A percentile compares a stretch with the other conserved stretches of the same genome.
These are phyloP conservation scores for Pythium plurisporium DNA, from an alignment of 352 stramenopile genomes.

Conservation along the genomic window DNA sequence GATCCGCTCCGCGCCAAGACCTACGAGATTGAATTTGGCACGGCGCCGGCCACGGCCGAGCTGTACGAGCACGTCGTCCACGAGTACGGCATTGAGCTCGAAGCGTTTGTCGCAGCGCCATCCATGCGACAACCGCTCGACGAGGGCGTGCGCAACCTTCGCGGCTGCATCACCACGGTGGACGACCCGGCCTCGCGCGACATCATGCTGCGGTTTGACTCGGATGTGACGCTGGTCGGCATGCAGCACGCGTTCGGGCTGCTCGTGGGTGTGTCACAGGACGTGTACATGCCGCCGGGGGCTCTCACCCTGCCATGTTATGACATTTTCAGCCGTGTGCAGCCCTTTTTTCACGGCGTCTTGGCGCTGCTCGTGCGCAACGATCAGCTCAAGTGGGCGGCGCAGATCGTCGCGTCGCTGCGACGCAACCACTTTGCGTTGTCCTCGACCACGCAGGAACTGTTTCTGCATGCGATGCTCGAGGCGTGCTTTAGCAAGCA, in stretches of 20 bases:
- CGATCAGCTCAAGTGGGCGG: conserved; percentile 52
- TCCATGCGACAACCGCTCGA: conserved; percentile 21
- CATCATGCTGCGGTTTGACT: conserved; percentile 71
- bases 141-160: conserved; percentile 38
- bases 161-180: conserved; percentile 53
- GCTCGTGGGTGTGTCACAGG: conserved; percentile 71
- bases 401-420: conserved; percentile 41
- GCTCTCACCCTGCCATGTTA: conserved; percentile 52
- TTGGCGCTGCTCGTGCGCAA: conserved; percentile 67
- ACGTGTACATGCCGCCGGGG: conserved; percentile 73
- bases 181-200: conserved; percentile 58
- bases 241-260: conserved; percentile 64
- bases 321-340: conserved; percentile 70
- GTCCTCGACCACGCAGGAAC: conserved; percentile 65
- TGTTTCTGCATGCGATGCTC: conserved; percentile 80
- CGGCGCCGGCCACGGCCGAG: conserved; percentile 49
- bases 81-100: conserved; percentile 66
- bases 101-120: conserved; percentile 29
- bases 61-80: conserved; percentile 66
- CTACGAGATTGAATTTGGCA: conserved; percentile 78
- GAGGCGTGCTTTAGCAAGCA: conserved; percentile 52
- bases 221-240: conserved; percentile 67
- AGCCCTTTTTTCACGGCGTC: conserved; percentile 77
- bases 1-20: conserved; percentile 79
- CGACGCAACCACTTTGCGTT: conserved; percentile 47